Percentiles rank a stretch among this genome's conserved stretches.
phyloP scores from a whole-genome alignment of 2,329 filamentous ascomycete species.

The Tolypocladium cylindrosporum region DNA sequence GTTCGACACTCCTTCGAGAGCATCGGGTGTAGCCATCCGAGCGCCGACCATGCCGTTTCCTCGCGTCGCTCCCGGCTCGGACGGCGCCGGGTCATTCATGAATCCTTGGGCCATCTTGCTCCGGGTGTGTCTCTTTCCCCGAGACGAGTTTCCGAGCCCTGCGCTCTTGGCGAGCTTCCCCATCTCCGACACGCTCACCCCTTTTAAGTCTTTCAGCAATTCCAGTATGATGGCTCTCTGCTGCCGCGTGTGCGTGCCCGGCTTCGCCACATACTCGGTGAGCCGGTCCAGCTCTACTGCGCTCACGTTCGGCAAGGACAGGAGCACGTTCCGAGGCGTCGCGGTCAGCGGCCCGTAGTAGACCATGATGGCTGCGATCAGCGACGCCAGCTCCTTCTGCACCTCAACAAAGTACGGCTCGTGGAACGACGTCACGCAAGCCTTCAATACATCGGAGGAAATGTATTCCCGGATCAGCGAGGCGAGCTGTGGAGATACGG shows the following conservation, averaged over 20 bases:
- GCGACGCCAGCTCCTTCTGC: slow-evolving; percentile 79
- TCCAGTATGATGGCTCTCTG: slow-evolving; percentile 78
- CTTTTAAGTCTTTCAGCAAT: slow-evolving; percentile 75
- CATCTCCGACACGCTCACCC: slow-evolving; percentile 87
- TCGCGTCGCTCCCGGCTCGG: slow-evolving; percentile 16
- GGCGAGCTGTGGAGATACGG: slow-evolving; percentile 43
- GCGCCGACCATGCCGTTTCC: slow-evolving; percentile 15
- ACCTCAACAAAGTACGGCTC: slow-evolving; percentile 95
- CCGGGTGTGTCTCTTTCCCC: slow-evolving; percentile 16
- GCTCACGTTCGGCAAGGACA: slow-evolving; percentile 69
- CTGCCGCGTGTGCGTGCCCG: slow-evolving; percentile 54
- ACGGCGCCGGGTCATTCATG: slow-evolving; percentile 41
- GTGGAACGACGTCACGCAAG: slow-evolving; percentile 81
- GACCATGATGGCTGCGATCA: slow-evolving; percentile 79
- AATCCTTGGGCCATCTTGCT: slow-evolving; percentile 55
- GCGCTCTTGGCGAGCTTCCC: slow-evolving; percentile 62
- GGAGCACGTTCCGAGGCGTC: slow-evolving; percentile 66
- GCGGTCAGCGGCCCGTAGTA: slow-evolving; percentile 60
- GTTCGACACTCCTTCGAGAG: slow-evolving; percentile 43
- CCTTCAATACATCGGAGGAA: slow-evolving; percentile 77
- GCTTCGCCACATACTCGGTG: slow-evolving; percentile 48
- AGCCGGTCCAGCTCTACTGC: slow-evolving; percentile 56
- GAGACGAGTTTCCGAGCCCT: slow-evolving; percentile 19
- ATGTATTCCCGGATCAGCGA: slow-evolving; percentile 80
- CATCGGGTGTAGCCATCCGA: slow-evolving; percentile 35